Evolutionary conservation across 2,329 filamentous ascomycete genomes (phyloP), one percentile per base, ranked within the genome.

Genomic region (Penicillium sp.): DNA sequence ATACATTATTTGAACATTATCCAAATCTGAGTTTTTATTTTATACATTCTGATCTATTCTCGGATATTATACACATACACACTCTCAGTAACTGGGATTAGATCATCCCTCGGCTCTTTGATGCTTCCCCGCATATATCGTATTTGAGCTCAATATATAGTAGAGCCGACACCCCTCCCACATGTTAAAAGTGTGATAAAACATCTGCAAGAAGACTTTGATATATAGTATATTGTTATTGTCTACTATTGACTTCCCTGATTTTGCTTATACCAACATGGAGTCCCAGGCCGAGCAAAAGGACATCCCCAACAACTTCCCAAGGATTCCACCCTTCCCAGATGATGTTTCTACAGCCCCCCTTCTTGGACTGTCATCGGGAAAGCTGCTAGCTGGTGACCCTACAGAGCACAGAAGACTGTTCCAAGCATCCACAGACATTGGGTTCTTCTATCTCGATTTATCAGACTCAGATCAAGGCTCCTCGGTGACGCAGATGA

Each of bases 371-470:
- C 68, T 81, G 8, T 78, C 73, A 3, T 67, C 79, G 4, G 53
- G 56, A 5, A 76, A 75, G 48, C 70, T 81, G 35, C 61, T 77
- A 25, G 64, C 65, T 2, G 65, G 70, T 39, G 73, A 80, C 41
- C 13, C 50, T 5, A 53, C 54, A 4, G 78, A 79, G 65, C 63
- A 68, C 6, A 50, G 68, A 10, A 69, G 70, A 23, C 70, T 81
- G 23, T 75, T 71, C 31, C 55, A 68, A 35, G 74, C 75, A n/a
- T 77, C 73, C n/a, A 70, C 74, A 41, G 77, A 83, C 3, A 71
- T 84, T 0, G 82, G 83, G 1, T 85, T 85, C 71, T 85, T 84
- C 72, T 85, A 85, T 61, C 73, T 85, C 7, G 80, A 84, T 61
- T 68, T 84, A 3, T 70, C 73, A 23, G 67, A 66, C 48, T 67